phyloP scores from a whole-genome alignment of 768 basidiomycete species.

The Mycena albidolilacea region DNA sequence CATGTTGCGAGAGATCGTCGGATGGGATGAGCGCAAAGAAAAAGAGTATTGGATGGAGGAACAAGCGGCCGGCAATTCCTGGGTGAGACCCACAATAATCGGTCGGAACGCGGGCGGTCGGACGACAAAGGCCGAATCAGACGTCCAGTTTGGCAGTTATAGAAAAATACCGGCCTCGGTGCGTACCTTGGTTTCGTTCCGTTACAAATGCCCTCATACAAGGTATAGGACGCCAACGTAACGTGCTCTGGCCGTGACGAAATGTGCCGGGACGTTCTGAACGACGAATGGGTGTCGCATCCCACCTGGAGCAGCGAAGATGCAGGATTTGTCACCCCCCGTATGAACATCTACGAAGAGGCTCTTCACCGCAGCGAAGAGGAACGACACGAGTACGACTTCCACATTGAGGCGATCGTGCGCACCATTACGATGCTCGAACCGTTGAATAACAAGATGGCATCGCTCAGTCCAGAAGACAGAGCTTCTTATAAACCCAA shows the following conservation, averaged over 20 bases:
- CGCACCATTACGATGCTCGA: slow-evolving; percentile 94
- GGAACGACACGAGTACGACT: slow-evolving; percentile 98
- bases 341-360: slow-evolving; percentile 97
- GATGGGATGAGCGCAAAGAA: slow-evolving; percentile 86
- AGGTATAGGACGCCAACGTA: slow-evolving; percentile 83
- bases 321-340: slow-evolving; percentile 89
- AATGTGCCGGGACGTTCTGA: slow-evolving; percentile 96
- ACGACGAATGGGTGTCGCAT: slow-evolving; percentile 99
- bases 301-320: slow-evolving; percentile 97
- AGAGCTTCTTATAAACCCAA: slow-evolving; percentile 87
- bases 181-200: slow-evolving; percentile 48
- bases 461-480: slow-evolving; percentile 84
- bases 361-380: slow-evolving; percentile 97
- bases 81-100: slow-evolving; percentile 66
- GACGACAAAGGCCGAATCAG: slow-evolving; percentile 77
- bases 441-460: slow-evolving; percentile 91
- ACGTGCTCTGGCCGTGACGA: slow-evolving; percentile 96
- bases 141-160: slow-evolving; percentile 90
- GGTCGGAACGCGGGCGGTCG: slow-evolving; percentile 53
- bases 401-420: slow-evolving; percentile 95
- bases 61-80: slow-evolving; percentile 62
- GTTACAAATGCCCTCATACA: slow-evolving; percentile 10
- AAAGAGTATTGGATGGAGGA: slow-evolving; percentile 66
- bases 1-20: slow-evolving; percentile 88
- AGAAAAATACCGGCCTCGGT: slow-evolving; percentile 85